A percentile compares a stretch with the other conserved stretches of the same genome.
phyloP scores from a whole-genome alignment of 164 flowering plant species.

The Hamamelis virginiana region DNA sequence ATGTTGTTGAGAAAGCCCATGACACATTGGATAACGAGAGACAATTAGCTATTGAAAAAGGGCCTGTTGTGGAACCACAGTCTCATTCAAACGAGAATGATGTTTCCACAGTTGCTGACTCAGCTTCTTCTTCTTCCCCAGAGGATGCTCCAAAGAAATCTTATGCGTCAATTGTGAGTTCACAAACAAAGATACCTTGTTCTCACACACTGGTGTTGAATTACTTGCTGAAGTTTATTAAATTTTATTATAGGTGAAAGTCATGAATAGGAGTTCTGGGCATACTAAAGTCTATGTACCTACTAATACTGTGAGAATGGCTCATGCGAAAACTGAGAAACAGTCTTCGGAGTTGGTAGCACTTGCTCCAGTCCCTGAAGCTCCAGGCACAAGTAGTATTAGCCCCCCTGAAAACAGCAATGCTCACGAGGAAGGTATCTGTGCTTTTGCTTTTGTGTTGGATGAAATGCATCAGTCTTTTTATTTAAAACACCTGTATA shows the following conservation, averaged over 20 bases:
- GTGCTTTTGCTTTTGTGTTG: background rate
- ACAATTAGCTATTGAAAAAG: constrained; percentile 21
- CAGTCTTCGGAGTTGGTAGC: constrained; percentile 23
- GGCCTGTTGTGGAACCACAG: constrained; percentile 20
- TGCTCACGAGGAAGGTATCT: constrained; percentile 54
- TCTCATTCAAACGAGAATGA: constrained; percentile 31
- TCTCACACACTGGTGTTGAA: background rate
- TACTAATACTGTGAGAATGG: constrained; percentile 27
- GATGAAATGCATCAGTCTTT: background rate
- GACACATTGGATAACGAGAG: constrained; percentile 27
- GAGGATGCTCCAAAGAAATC: constrained; percentile 71
- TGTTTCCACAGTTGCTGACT: constrained; percentile 22
- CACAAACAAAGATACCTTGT: background rate
- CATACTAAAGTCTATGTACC: constrained; percentile 43
- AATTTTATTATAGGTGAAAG: constrained; percentile 36
- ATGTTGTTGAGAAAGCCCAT: constrained; percentile 25
- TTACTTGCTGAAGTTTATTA: constrained; percentile 10
- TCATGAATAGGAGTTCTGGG: constrained; percentile 31
- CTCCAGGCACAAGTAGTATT: constrained; percentile 22
- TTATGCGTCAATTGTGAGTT: constrained; percentile 75
- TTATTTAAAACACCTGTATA: background rate
- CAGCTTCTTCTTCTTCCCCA: constrained; percentile 29
- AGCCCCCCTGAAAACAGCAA: constrained; percentile 27
- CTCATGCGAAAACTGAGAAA: constrained; percentile 36
- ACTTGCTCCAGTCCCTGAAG: constrained; percentile 36